phyloP scores from a whole-genome alignment of 306 rosid species.

The Lablab purpureus region DNA sequence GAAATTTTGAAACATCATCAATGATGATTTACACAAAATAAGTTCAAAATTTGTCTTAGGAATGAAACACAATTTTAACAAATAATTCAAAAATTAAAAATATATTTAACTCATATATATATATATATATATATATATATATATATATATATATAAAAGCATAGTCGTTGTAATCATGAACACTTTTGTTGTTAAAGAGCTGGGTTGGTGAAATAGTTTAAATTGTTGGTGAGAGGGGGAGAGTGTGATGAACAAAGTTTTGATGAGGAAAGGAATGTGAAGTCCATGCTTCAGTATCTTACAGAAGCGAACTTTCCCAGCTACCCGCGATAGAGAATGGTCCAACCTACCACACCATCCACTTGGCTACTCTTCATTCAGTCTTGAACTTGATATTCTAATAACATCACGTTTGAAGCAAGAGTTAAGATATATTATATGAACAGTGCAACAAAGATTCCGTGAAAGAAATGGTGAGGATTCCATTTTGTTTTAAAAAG shows the following conservation, averaged over 20 bases:
- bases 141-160: no score
- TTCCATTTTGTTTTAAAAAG: neutral
- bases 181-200: no score
- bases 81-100: no score
- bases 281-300: neutral
- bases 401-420: neutral
- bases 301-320: neutral
- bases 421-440: neutral
- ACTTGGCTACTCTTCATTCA: neutral
- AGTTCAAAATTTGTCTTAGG: no score
- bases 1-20: no score
- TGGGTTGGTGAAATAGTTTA: conserved; percentile 55
- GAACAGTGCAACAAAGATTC: neutral
- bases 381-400: neutral
- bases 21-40: no score
- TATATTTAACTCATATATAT: no score
- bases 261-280: neutral
- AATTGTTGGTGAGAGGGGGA: conserved; percentile 30
- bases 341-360: conserved; percentile 38
- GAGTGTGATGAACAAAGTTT: neutral
- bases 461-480: neutral
- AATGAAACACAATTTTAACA: no score
- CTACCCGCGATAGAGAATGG: conserved; percentile 24
- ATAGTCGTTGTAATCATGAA: no score
- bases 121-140: no score